A percentile compares a stretch with the other conserved stretches of the same genome.
Conservation (phyloP, 805 yeast species). For the Saturnispora galanensis region DNA sequence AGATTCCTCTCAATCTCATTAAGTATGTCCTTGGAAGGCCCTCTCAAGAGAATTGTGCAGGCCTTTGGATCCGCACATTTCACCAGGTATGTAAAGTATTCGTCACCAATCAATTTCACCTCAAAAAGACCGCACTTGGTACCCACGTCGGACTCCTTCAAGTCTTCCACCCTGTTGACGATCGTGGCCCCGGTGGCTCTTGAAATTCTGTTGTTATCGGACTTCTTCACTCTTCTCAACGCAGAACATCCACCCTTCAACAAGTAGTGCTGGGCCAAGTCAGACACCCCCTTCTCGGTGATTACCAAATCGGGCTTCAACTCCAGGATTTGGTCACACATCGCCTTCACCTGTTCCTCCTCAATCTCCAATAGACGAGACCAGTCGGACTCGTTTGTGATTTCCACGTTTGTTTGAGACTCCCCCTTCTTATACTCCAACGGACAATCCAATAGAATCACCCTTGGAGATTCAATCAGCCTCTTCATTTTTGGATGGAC, state of each 20-base stretch:
- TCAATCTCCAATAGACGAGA: slow-evolving; percentile 88
- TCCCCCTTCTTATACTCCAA: slow-evolving; percentile 98
- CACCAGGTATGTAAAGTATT: slow-evolving; percentile 79
- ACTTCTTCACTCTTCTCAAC: slow-evolving; percentile 87
- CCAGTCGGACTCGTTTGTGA: slow-evolving; percentile 95
- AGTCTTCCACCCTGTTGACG: slow-evolving; percentile 90
- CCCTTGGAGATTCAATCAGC: slow-evolving; percentile 76
- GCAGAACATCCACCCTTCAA: slow-evolving; percentile 90
- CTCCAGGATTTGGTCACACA: slow-evolving; percentile 78
- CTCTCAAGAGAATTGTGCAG: slow-evolving; percentile 86
- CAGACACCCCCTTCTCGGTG: slow-evolving; percentile 97
- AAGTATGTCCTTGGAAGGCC: slow-evolving; percentile 93
- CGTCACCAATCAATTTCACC: slow-evolving; percentile 94
- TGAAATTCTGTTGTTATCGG: slow-evolving; percentile 93
- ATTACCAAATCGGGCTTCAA: slow-evolving; percentile 90
- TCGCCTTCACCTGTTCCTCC: slow-evolving; percentile 86
- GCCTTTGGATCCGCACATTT: slow-evolving; percentile 83
- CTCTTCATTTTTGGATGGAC: slow-evolving; percentile 99
- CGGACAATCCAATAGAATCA: slow-evolving; percentile 89
- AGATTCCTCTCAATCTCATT: slow-evolving; percentile 94
- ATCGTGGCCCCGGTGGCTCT: slow-evolving; percentile 97
- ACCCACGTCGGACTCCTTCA: slow-evolving; percentile 86
- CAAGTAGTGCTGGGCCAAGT: slow-evolving; percentile 92
- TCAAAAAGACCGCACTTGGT: slow-evolving; percentile 82
- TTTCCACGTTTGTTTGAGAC: slow-evolving; percentile 95